Evolutionary conservation across 140 eudicot species (phyloP), one percentile per base, ranked within the genome.

Genomic region (Senecio squalidus): DNA sequence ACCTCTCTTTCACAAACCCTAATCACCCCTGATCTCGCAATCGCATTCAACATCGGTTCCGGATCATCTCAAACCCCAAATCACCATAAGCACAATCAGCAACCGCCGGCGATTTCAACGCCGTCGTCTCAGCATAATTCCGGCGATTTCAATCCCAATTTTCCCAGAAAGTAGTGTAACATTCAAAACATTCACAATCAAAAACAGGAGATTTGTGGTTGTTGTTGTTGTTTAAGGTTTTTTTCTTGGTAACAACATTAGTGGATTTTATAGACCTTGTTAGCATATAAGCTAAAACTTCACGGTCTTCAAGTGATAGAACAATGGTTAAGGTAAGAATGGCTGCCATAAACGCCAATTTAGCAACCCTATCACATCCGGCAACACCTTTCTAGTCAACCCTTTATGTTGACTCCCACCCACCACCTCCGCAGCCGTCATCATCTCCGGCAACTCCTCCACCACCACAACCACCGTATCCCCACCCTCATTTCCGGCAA

Each of bases 121-220:
- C n/a, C n/a, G n/a, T n/a, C n/a, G n/a, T n/a, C n/a, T n/a, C n/a
- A n/a, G n/a, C n/a, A n/a, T n/a, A n/a, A n/a, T n/a, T n/a, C n/a
- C n/a, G n/a, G n/a, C n/a, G n/a, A n/a, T n/a, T n/a, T n/a, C 89
- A 75, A 47, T 84, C 92, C 95, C 97, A 85, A 45, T 72, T 59
- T 60, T 38, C 55, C 97, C 95, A 89, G 53, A 65, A 89, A 22
- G 73, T 78, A 0, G 86, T 82, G 44, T 84, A 85, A 9, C 95
- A 89, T 17, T 72, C 74, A 39, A 89, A 89, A 48, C 97, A 89
- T 9, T 76, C 92, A 44, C 92, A 84, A 21, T 82, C 81, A 45
- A 84, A 84, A 4, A 57, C 16, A 5, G 86, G 86, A 0, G 83
- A 28, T 23, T 68, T 81, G 24, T 84, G 84, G n/a, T n/a, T n/a